Base-by-base conservation (phyloP, 2,329 filamentous ascomycete genomes). In the Macrophomina phaseolina region DNA sequence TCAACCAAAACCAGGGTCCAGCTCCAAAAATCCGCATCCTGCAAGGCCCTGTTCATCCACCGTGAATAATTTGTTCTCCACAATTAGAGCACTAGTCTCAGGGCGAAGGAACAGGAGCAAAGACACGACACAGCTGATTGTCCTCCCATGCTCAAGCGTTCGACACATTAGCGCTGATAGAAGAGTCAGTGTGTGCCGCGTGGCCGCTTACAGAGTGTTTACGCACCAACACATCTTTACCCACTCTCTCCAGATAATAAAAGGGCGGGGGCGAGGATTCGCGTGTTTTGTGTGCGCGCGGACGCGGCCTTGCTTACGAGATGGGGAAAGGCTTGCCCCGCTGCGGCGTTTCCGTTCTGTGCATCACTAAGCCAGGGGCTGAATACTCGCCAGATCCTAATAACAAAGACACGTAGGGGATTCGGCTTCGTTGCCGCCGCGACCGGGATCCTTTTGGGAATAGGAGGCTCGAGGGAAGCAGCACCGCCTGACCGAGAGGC, bases 371-470 rank as follows among this genome's bases (percentile, higher is more conserved):
- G 55, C 55, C 55, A 7, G 36, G 36, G 3, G 36, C 36, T 38
- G 36, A 38, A 23, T 23, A 23, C 23, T 23, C 23, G 23, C 23
- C 23, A 23, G 23, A 23, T 23, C 23, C 23, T 23, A 23, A 23
- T 23, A 23, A 23, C 23, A 23, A 23, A 23, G 23, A 23, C 23
- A 23, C 23, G 5, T n/a, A 9, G 32, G 12, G 23, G 38, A n/a
- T 30, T 36, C 55, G 55, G 38, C 18, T 36, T 45, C 6, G 55
- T 32, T 58, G 38, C 55, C 55, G 55, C 38, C 55, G 55, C 38
- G 23, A 34, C 14, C 3, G 11, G 12, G 23, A 23, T 2, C 18
- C 38, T 23, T 12, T 9, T 18, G 23, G 7, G 28, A 30, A 14
- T 56, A 45, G 55, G 53, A 34, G 53, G 36, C 11, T 36, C 36